Percentiles rank a stretch among this genome's conserved stretches.
Conservation (phyloP, 192 early-diverging fungal species). For the Umbelopsis ramanniana region DNA sequence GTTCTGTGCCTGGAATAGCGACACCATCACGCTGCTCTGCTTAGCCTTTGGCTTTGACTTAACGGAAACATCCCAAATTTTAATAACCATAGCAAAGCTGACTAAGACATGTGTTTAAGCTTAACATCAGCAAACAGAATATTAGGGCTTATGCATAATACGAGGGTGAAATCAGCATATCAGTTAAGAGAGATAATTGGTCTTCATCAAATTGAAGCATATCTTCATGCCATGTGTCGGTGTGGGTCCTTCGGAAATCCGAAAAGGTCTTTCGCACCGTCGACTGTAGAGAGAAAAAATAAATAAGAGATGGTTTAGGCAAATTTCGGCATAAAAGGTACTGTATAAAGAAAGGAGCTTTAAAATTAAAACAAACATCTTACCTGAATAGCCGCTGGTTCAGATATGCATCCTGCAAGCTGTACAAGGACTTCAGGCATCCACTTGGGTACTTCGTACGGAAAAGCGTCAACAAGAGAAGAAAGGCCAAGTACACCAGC, state of each 20-base stretch:
- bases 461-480: conserved; percentile 87
- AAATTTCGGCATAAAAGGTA: not conserved
- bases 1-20: not conserved
- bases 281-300: conserved; percentile 47
- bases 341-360: not conserved
- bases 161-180: conserved; percentile 88
- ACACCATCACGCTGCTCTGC: not conserved
- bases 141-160: conserved; percentile 72
- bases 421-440: conserved; percentile 84
- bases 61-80: not conserved
- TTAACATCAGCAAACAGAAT: too few species aligned
- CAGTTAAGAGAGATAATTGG: conserved; percentile 79
- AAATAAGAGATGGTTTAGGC: not conserved
- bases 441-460: conserved; percentile 93
- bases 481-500: conserved; percentile 91
- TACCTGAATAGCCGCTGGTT: conserved; percentile 84
- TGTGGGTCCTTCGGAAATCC: conserved; percentile 93
- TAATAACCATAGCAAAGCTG: not conserved
- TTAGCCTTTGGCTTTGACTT: not conserved
- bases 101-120: not conserved
- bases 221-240: conserved; percentile 95
- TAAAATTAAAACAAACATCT: not conserved
- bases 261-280: conserved; percentile 89
- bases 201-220: conserved; percentile 72
- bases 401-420: conserved; percentile 78